Evolutionary conservation across 208 protist genomes (phyloP), one percentile per base, ranked within the genome.

Genomic region (Porcisia hertigi): DNA sequence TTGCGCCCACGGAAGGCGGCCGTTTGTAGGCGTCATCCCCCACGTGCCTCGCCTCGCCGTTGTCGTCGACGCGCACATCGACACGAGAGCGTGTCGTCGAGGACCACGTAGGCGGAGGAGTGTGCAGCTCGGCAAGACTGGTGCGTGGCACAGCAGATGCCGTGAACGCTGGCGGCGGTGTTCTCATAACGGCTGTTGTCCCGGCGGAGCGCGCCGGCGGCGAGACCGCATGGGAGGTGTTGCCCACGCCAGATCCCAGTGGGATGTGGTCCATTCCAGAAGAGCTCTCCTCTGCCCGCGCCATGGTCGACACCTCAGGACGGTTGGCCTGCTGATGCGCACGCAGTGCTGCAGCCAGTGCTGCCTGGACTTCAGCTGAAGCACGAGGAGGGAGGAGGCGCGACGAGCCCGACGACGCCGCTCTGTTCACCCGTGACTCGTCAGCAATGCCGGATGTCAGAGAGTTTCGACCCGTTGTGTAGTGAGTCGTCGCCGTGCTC

Each of bases 401-500:
- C 5, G 62, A 70, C 25, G 54, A 7, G 23, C 59, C 69, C 8
- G 45, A 30, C 9, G 36, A 18, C 16, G 16, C 69, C 2, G 41
- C 23, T 67, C 63, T 43, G 41, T 47, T 36, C 23, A 47, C 63
- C 30, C 23, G 34, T 20, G 3, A 8, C 23, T 3, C 41, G 9
- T 67, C 41, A 52, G 41, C 63, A 5, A 34, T 1, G 41, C 39
- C 39, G 39, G 47, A 18, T n/a, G 41, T n/a, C 41, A 30, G 39
- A 25, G 63, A 67, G 45, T 20, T 72, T 25, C 53, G 34, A 18
- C 57, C 66, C 1, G 77, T 77, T 0, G 77, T 81, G 77, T 81
- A 81, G 30, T 58, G 77, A 25, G 77, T 81, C 23, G 77, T 81
- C 41, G 69, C 69, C 12, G 76, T 71, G 65, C 67, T 64, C 14